These are phyloP conservation scores for Collybia mongolica DNA, from an alignment of 768 basidiomycete species.

Conservation along the genomic window DNA sequence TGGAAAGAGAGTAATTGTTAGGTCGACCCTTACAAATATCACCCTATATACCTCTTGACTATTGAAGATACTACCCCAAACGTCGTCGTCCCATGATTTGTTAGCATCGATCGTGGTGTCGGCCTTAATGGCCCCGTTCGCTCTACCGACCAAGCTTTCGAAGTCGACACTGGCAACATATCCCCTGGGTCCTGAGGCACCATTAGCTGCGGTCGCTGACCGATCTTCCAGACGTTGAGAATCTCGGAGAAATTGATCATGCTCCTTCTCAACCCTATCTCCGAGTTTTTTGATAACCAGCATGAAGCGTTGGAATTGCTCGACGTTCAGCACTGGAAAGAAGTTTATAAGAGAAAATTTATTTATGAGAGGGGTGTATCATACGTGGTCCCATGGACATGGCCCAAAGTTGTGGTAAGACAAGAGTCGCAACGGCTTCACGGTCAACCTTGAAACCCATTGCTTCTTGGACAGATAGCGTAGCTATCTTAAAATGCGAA, in stretches of 20 bases:
- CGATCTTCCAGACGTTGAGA: slow-evolving; percentile 87
- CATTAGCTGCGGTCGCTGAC: slow-evolving; percentile 48
- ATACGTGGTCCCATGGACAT: slow-evolving; percentile 95
- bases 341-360: slow-evolving; percentile 2
- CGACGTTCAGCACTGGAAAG: slow-evolving; percentile 64
- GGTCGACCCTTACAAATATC: not conserved
- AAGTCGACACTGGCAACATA: slow-evolving; percentile 72
- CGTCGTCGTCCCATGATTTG: slow-evolving; percentile 75
- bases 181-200: slow-evolving; percentile 28
- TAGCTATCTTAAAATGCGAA: slow-evolving; percentile 63
- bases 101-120: slow-evolving; percentile 36
- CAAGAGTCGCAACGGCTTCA: slow-evolving; percentile 86
- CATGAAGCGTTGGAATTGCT: slow-evolving; percentile 95
- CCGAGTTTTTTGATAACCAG: slow-evolving; percentile 71
- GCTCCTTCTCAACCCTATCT: slow-evolving; percentile 90
- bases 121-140: slow-evolving; percentile 44
- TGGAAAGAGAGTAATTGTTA: not conserved
- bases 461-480: slow-evolving; percentile 87
- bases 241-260: slow-evolving; percentile 89
- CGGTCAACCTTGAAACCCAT: slow-evolving; percentile 96
- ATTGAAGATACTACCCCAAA: slow-evolving; percentile 80
- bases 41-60: slow-evolving; percentile 23
- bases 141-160: slow-evolving; percentile 76
- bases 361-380: slow-evolving; percentile 22
- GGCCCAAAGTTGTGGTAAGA: slow-evolving; percentile 90